phyloP scores from a whole-genome alignment of 768 basidiomycete species.

The Phylloporus sp. region DNA sequence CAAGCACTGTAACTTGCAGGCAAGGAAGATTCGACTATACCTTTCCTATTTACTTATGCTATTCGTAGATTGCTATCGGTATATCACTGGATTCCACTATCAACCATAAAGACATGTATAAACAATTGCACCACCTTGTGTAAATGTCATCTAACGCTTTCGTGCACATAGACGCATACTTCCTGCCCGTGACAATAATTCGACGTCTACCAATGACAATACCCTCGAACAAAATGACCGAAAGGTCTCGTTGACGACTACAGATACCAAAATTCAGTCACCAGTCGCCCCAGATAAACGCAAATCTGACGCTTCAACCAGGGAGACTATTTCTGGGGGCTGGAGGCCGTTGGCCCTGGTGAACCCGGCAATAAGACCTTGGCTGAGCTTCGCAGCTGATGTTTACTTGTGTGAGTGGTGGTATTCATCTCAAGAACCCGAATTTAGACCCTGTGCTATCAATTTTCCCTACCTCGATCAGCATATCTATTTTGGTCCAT shows the following conservation, averaged over 20 bases:
- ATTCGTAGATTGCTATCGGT: conserved; percentile 23
- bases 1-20: conserved; percentile 47
- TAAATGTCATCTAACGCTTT: conserved; percentile 22
- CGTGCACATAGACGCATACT: conserved; percentile 17
- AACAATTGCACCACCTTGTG: conserved; percentile 37
- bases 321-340: background rate
- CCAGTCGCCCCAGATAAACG: background rate
- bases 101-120: conserved; percentile 41
- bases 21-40: conserved; percentile 20
- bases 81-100: conserved; percentile 21
- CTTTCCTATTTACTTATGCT: background rate
- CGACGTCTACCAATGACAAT: background rate
- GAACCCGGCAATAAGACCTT: conserved; percentile 8
- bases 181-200: conserved; percentile 6
- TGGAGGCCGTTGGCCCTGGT: background rate
- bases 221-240: conserved; percentile 1
- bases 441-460: background rate
- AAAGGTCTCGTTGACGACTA: background rate
- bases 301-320: background rate
- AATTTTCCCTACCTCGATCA: conserved; percentile 22
- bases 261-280: background rate
- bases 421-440: background rate
- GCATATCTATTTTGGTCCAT: conserved; percentile 82
- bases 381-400: conserved; percentile 38
- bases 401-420: conserved; percentile 50